Evolutionary conservation across 306 rosid species (phyloP).

Genomic region (Arachis hypogaea): DNA sequence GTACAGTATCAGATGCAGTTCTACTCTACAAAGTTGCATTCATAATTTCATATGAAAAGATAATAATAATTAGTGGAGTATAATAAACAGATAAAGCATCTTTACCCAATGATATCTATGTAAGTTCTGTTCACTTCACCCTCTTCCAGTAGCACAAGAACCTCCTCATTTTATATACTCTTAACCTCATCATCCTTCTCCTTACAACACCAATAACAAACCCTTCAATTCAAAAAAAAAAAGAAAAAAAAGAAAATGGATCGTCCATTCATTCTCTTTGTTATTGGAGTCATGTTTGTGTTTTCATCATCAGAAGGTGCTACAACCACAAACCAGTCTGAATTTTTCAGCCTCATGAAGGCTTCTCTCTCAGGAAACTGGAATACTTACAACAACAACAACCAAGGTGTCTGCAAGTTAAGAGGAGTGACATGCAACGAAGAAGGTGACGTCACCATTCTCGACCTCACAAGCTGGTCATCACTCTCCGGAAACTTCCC

Average conservation of each 20-base stretch:
- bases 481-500: conserved; percentile 74
- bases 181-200: conserved; percentile 38
- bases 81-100: conserved; percentile 64
- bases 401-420: conserved; percentile 53
- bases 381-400: conserved; percentile 38
- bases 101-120: conserved; percentile 55
- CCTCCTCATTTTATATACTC: conserved; percentile 72
- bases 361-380: conserved; percentile 60
- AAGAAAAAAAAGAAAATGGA: conserved; percentile 41
- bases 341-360: conserved; percentile 56
- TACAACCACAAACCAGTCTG: conserved; percentile 41
- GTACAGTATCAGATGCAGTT: conserved; percentile 42
- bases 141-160: conserved; percentile 44
- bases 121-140: background rate
- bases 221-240: conserved; percentile 24
- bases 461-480: conserved; percentile 61
- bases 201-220: conserved; percentile 17
- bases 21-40: conserved; percentile 15
- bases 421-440: conserved; percentile 68
- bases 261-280: conserved; percentile 42
- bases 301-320: conserved; percentile 43
- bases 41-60: no score
- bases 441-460: conserved; percentile 47
- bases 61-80: conserved; percentile 55
- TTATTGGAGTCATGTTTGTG: conserved; percentile 37